A percentile compares a stretch with the other conserved stretches of the same genome.
These are phyloP conservation scores for Aplosporella prunicola DNA, from an alignment of 2,329 filamentous ascomycete genomes.

Conservation along the genomic window DNA sequence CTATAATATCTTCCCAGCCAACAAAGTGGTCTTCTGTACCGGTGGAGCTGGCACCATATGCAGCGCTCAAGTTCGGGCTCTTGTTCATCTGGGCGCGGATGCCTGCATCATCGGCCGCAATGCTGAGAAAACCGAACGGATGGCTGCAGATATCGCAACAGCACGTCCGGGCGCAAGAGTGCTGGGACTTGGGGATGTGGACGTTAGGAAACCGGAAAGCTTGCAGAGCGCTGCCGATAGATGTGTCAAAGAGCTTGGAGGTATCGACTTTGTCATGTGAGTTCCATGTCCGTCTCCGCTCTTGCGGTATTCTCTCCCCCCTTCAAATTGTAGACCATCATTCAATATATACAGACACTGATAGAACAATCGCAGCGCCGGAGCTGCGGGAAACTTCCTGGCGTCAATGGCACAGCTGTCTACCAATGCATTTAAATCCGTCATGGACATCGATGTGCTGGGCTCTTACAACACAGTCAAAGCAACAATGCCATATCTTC, in stretches of 20 bases:
- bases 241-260: conserved; percentile 73
- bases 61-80: conserved; percentile 81
- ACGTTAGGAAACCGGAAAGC: conserved; percentile 58
- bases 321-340: background rate
- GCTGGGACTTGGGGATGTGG: conserved; percentile 66
- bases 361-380: conserved; percentile 50
- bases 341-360: conserved; percentile 10
- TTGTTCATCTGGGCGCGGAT: conserved; percentile 84
- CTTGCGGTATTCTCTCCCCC: background rate
- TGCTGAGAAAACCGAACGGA: conserved; percentile 72
- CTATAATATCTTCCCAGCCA: no score
- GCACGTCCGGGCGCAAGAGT: conserved; percentile 72
- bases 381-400: conserved; percentile 92
- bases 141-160: conserved; percentile 72
- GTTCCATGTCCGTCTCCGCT: conserved; percentile 17
- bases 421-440: conserved; percentile 84
- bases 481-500: conserved; percentile 73
- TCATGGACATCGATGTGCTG: conserved; percentile 92
- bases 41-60: conserved; percentile 91
- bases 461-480: conserved; percentile 94
- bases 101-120: conserved; percentile 92
- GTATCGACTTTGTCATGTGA: conserved; percentile 87
- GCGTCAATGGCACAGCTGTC: conserved; percentile 73
- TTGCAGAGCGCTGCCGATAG: conserved; percentile 65
- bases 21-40: conserved; percentile 89